phyloP scores from a whole-genome alignment of 202 grass and related monocot species.

The Sporobolus alterniflorus region DNA sequence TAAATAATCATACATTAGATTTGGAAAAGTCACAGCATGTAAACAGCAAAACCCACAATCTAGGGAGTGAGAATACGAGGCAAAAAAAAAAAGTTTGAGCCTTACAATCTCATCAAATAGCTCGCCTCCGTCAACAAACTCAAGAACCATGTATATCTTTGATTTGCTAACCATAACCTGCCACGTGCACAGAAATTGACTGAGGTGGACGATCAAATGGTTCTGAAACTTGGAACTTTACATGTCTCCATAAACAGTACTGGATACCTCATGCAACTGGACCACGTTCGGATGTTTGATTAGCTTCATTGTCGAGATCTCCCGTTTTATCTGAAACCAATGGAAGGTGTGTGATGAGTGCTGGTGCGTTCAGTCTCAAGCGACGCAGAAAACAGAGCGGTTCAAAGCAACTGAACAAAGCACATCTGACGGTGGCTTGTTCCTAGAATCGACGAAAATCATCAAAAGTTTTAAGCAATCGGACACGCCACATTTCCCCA shows the following conservation, averaged over 20 bases:
- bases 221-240: background rate
- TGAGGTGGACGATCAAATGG: background rate
- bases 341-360: background rate
- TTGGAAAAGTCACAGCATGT: background rate
- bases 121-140: conserved; percentile 96
- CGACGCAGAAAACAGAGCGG: background rate
- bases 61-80: conserved; percentile 2
- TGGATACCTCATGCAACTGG: conserved; percentile 81
- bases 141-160: conserved; percentile 99
- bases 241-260: background rate
- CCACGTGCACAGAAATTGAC: conserved; percentile 14
- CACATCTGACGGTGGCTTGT: background rate
- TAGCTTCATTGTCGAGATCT: conserved; percentile 97
- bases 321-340: conserved; percentile 83
- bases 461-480: background rate
- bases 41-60: background rate
- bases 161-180: conserved; percentile 97
- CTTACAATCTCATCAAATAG: conserved; percentile 98
- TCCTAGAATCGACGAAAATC: background rate
- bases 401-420: background rate
- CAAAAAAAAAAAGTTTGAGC: conserved; percentile 2
- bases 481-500: background rate
- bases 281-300: conserved; percentile 98
- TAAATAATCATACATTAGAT: background rate
- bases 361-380: background rate